Percentiles rank a stretch among this genome's conserved stretches.
phyloP scores from a whole-genome alignment of 768 basidiomycete genomes.

The Naganishia onofrii region DNA sequence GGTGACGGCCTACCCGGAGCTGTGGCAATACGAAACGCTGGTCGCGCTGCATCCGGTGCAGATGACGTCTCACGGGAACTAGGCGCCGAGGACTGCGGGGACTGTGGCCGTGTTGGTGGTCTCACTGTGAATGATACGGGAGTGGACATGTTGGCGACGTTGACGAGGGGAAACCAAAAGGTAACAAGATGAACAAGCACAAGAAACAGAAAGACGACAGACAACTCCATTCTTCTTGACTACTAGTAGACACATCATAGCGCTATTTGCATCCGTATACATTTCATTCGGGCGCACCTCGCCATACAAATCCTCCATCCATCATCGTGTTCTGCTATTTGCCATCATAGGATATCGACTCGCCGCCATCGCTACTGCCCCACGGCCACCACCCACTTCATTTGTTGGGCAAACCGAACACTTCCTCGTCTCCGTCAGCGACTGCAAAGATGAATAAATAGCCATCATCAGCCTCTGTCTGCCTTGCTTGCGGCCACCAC shows the following conservation, averaged over 20 bases:
- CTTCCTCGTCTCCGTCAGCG: conserved; percentile 36
- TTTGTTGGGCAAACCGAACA: conserved; percentile 24
- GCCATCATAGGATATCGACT: background rate
- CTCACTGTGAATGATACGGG: conserved; percentile 79
- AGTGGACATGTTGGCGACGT: conserved; percentile 39
- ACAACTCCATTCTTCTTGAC: background rate
- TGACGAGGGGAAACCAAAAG: no score
- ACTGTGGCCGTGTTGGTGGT: conserved; percentile 69
- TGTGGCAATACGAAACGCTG: conserved; percentile 28
- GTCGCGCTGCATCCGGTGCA: background rate
- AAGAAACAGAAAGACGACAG: background rate
- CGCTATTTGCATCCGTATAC: conserved; percentile 1
- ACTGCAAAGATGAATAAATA: conserved; percentile 23
- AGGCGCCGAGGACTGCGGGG: conserved; percentile 64
- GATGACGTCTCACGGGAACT: conserved; percentile 57
- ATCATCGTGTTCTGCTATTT: background rate
- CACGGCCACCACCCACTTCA: conserved; percentile 18
- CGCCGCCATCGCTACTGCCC: conserved; percentile 2
- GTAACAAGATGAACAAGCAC: background rate
- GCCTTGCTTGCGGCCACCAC: background rate
- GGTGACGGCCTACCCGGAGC: conserved; percentile 46
- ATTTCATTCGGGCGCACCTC: background rate
- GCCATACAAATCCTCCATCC: background rate
- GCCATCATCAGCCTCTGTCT: background rate
- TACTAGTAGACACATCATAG: background rate